These are phyloP conservation scores for Gnomoniopsis sp. DNA, from an alignment of 2,329 filamentous ascomycete species.

Conservation along the genomic window DNA sequence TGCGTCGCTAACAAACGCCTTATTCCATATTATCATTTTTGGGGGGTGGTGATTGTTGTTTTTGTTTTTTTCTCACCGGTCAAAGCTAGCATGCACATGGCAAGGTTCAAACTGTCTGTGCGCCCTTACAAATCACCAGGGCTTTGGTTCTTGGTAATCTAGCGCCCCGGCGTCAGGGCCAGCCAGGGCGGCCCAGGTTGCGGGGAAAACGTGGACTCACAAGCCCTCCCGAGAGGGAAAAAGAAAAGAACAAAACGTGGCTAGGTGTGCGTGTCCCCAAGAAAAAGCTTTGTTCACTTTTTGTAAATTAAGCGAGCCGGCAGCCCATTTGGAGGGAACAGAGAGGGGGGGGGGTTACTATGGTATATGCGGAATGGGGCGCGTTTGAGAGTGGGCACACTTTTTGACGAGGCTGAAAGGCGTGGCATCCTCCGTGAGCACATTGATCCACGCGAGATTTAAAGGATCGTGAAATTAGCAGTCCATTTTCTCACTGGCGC, in stretches of 20 bases:
- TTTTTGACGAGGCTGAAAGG: background rate
- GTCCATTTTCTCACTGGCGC: conserved; percentile 4
- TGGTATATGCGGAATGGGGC: too few species aligned
- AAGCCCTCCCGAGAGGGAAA: background rate
- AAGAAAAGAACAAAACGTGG: background rate
- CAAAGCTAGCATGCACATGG: background rate
- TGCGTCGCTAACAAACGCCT: too few species aligned
- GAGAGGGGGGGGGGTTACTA: too few species aligned
- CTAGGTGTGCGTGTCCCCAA: background rate
- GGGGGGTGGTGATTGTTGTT: too few species aligned
- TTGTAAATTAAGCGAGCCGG: background rate
- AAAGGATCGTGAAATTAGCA: conserved; percentile 1
- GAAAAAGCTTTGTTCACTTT: background rate
- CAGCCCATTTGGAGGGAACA: too few species aligned
- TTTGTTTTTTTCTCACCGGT: background rate
- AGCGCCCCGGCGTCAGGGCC: too few species aligned
- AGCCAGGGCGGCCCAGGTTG: too few species aligned
- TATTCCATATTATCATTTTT: too few species aligned
- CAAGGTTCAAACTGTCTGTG: background rate
- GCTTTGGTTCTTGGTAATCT: too few species aligned
- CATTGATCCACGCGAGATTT: background rate
- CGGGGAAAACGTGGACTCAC: background rate
- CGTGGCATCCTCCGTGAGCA: background rate
- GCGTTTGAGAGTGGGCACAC: background rate
- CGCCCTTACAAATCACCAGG: background rate